Evolutionary conservation across 805 yeast genomes (phyloP), one percentile per base, ranked within the genome.

Genomic region (Candida fluviatilis): DNA sequence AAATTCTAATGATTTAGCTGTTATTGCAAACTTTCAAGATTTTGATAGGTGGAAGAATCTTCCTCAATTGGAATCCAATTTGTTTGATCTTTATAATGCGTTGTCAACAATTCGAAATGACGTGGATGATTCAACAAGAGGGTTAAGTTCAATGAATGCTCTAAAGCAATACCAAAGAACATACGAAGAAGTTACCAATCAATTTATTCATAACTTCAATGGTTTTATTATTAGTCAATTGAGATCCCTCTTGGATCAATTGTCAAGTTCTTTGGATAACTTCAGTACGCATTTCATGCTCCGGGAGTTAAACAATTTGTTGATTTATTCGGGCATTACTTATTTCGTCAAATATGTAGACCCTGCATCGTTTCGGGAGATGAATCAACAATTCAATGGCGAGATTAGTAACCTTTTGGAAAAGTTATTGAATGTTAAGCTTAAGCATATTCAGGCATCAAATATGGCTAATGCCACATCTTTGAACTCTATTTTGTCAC

Each of bases 61-160:
- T 21, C 61, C 55, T 1, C 38, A 45, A 6, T 48, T 83, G 39
- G 96, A 89, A 54, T 37, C 47, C 0, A 75, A 78, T 31, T 60
- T 88, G 11, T 55, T 64, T 4, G 76, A 71, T 15, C 64, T 89
- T 25, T 79, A 73, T 51, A 70, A 72, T 32, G 95, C 95, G 0
- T 60, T 88, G 35, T 64, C 64, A 33, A 81, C 88, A 2, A 79
- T 82, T 18, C 68, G 77, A 41, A 45, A 58, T n/a, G 73, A 65
- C 28, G 54, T 58, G 10, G 57, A 62, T 16, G 66, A 63, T 5
- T 70, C 65, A 8, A 52, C 62, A 33, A 69, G 69, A 40, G 69
- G 68, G 38, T 55, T 83, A 41, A 78, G 80, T 27, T 71, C 75
- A 14, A 83, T 88, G 87, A 69, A 71, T 40, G 95, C 95, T 0